Conservation (phyloP, 148 eudicot species). For the Persicaria tinctoria region DNA sequence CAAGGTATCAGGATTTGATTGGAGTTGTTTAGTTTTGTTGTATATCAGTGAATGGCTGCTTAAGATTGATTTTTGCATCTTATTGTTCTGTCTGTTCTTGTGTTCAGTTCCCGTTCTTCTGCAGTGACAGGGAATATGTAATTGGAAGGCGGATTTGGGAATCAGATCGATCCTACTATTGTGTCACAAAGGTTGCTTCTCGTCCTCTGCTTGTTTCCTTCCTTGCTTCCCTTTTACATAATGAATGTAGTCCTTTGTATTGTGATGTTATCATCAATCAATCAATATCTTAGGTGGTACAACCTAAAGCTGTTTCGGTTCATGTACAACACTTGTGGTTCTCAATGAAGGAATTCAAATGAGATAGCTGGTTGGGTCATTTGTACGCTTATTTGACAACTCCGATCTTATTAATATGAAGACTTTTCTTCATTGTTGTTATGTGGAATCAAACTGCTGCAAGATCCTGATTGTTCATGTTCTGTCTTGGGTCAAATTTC, state of each 20-base stretch:
- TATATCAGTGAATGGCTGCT: not conserved
- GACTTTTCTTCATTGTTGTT: too few species aligned
- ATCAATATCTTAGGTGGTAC: not conserved
- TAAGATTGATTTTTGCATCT: not conserved
- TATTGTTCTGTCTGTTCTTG: not conserved
- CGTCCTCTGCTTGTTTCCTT: not conserved
- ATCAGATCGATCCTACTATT: constrained; percentile 67
- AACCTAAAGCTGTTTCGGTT: not conserved
- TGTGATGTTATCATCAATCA: not conserved
- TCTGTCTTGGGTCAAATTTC: not conserved
- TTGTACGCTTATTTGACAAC: not conserved
- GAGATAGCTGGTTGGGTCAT: not conserved
- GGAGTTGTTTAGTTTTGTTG: not conserved
- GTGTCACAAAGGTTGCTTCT: constrained; percentile 76
- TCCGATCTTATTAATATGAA: not conserved
- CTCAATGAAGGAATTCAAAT: not conserved
- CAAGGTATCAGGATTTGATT: constrained; percentile 30
- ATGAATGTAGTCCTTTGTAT: not conserved
- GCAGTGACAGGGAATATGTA: constrained; percentile 92
- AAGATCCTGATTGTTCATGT: not conserved
- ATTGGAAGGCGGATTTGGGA: constrained; percentile 93
- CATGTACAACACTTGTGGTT: not conserved
- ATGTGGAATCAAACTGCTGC: not conserved
- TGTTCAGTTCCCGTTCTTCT: constrained; percentile 91
- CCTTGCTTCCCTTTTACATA: constrained; percentile 2